These are phyloP conservation scores for Fusarium incarnatum DNA, from an alignment of 2,329 filamentous ascomycete genomes.

Conservation along the genomic window DNA sequence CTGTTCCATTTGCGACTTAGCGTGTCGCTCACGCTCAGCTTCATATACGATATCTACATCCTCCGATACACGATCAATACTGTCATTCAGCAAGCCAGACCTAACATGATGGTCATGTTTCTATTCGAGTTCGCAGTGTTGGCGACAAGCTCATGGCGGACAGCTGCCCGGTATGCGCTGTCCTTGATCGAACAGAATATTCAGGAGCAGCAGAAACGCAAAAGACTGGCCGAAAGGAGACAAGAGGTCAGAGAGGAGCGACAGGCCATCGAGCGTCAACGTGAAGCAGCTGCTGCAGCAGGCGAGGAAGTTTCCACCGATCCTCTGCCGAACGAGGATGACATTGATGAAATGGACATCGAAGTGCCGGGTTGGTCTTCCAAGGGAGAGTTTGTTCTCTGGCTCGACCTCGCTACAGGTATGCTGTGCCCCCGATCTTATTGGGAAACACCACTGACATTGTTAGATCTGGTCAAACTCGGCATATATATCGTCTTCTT, in stretches of 20 bases:
- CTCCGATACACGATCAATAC: slow-evolving; percentile 84
- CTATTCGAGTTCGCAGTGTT: slow-evolving; percentile 96
- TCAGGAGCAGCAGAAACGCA: slow-evolving; percentile 77
- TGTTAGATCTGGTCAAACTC: slow-evolving; percentile 88
- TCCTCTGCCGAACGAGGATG: slow-evolving; percentile 73
- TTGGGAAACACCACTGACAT: slow-evolving; percentile 29
- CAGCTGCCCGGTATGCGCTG: slow-evolving; percentile 80
- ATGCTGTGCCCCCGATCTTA: slow-evolving; percentile 47
- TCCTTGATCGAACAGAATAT: slow-evolving; percentile 82
- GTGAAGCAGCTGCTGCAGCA: slow-evolving; percentile 61
- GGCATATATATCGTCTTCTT: slow-evolving; percentile 93
- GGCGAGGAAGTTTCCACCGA: slow-evolving; percentile 68
- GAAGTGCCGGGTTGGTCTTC: slow-evolving; percentile 97
- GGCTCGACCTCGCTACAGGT: slow-evolving; percentile 86
- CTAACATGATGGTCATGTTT: slow-evolving; percentile 99
- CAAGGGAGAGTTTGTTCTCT: slow-evolving; percentile 93
- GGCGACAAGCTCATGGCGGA: slow-evolving; percentile 82
- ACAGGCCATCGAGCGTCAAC: slow-evolving; percentile 62
- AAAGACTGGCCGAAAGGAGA: slow-evolving; percentile 75
- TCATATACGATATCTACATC: slow-evolving; percentile 83
- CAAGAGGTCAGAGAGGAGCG: slow-evolving; percentile 73
- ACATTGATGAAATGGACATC: slow-evolving; percentile 91
- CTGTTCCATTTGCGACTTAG: slow-evolving; percentile 88
- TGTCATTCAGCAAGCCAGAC: slow-evolving; percentile 87
- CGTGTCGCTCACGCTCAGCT: slow-evolving; percentile 80